Evolutionary conservation across 805 yeast species (phyloP).

Genomic region (Metschnikowia lunata): DNA sequence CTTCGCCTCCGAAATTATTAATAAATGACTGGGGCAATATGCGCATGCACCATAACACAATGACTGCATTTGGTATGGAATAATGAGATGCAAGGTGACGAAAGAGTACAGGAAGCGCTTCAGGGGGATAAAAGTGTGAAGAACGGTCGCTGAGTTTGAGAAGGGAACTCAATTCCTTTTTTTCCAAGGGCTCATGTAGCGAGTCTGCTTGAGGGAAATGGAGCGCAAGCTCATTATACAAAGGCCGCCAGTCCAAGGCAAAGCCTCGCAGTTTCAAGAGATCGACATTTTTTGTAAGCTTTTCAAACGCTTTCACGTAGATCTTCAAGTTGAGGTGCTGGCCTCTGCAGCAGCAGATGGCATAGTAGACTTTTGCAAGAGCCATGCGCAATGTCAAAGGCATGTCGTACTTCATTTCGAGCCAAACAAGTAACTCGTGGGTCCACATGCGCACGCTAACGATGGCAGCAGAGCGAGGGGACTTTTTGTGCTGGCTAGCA

Average conservation of each 20-base stretch:
- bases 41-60: conserved; percentile 50
- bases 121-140: conserved; percentile 48
- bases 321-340: conserved; percentile 58
- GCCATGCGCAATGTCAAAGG: conserved; percentile 61
- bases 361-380: conserved; percentile 65
- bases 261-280: conserved; percentile 41
- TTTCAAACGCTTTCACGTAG: conserved; percentile 58
- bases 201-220: conserved; percentile 37
- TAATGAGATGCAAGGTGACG: conserved; percentile 48
- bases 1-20: conserved; percentile 19
- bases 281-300: conserved; percentile 45
- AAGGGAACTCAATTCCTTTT: conserved; percentile 45
- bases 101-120: conserved; percentile 48
- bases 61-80: conserved; percentile 49
- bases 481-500: conserved; percentile 53
- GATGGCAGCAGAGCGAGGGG: conserved; percentile 67
- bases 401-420: conserved; percentile 72
- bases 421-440: conserved; percentile 72
- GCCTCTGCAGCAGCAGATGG: conserved; percentile 67
- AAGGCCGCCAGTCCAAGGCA: conserved; percentile 47
- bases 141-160: conserved; percentile 52
- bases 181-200: conserved; percentile 44
- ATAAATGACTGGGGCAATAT: conserved; percentile 47
- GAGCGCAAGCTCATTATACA: conserved; percentile 33
- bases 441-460: conserved; percentile 82